A percentile compares a stretch with the other conserved stretches of the same genome.
Conservation (phyloP, 805 yeast genomes). For the Schwanniomyces yamadae region DNA sequence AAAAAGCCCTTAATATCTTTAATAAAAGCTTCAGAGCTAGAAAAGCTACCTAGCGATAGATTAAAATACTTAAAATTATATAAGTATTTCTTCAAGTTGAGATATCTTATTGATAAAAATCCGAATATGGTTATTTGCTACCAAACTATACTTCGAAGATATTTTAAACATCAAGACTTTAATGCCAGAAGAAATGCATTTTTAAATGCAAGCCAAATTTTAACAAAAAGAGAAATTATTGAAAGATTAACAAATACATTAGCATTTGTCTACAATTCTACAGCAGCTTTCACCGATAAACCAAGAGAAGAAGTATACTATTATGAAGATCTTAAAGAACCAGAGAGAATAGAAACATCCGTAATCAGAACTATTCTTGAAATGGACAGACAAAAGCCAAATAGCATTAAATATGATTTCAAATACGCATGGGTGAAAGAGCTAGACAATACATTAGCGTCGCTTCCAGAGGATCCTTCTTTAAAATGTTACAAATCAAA, state of each 20-base stretch:
- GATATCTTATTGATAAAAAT: conserved; percentile 22
- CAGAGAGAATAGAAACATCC: conserved; percentile 19
- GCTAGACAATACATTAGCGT: conserved; percentile 6
- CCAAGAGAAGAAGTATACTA: conserved; percentile 14
- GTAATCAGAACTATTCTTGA: conserved; percentile 23
- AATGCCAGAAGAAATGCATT: conserved; percentile 14
- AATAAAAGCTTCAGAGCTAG: neutral
- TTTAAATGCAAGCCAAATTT: conserved; percentile 7
- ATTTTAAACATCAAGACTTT: conserved; percentile 21
- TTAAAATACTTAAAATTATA: conserved; percentile 21
- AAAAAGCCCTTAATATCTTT: conserved; percentile 4
- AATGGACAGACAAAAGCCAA: conserved; percentile 22
- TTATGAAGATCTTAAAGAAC: conserved; percentile 16
- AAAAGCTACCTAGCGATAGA: conserved; percentile 9
- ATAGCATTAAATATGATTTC: conserved; percentile 23
- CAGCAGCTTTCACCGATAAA: conserved; percentile 19
- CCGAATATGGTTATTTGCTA: conserved; percentile 13
- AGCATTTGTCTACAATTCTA: conserved; percentile 31
- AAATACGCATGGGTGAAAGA: conserved; percentile 22
- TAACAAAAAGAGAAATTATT: conserved; percentile 14
- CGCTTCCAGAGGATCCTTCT: conserved; percentile 3
- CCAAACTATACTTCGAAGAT: conserved; percentile 23
- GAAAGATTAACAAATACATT: conserved; percentile 25
- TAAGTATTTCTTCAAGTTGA: conserved; percentile 31
- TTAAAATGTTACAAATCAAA: conserved; percentile 6